Base-by-base conservation (phyloP, 2,329 filamentous ascomycete genomes). In the Verruconis gallopava region DNA sequence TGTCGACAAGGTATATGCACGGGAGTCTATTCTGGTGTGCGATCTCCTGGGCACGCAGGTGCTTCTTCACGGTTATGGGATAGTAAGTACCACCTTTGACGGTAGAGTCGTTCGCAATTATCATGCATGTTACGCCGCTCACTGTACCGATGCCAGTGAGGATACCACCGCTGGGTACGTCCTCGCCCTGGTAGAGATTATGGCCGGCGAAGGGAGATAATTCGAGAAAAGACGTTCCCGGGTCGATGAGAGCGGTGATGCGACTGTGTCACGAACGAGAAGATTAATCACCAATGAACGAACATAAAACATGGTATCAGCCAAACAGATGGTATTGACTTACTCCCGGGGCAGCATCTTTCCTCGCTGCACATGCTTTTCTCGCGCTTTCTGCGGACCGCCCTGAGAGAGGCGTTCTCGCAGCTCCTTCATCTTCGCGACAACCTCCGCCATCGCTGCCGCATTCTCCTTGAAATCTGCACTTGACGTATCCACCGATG, bases 21-120 rank as follows among this genome's bases (percentile, higher is more conserved):
- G 77, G 77, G 6, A 81, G 60, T 17, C 57, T 79, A 61, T 96
- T 96, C 59, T 96, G 85, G 49, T 84, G 76, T 0, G 89, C 89
- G 48, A 96, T 82, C 20, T 82, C 79, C 61, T 98, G 91, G 3
- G 89, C 89, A 47, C 89, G 77, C 13, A 96, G 69, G 61, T 96
- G 91, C 69, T 98, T 98, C 68, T 95, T 95, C 45, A 96, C 85
- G 0, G 89, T 98, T 52, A 96, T 85, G 1, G 89, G 89, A 57
- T 89, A 96, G 64, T 98, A 98, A 2, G 89, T 93, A 18, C 89
- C 89, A 40, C 89, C 89, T 65, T 96, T 98, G 55, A 96, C 89
- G 14, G 89, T 95, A 65, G 85, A 93, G 59, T 95, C 89, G 58
- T 96, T 95, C 44, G 86, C 88, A 38, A 95, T 83, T 52, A 96